Evolutionary conservation across 805 yeast genomes (phyloP).

Genomic region (Starmerella vitae): DNA sequence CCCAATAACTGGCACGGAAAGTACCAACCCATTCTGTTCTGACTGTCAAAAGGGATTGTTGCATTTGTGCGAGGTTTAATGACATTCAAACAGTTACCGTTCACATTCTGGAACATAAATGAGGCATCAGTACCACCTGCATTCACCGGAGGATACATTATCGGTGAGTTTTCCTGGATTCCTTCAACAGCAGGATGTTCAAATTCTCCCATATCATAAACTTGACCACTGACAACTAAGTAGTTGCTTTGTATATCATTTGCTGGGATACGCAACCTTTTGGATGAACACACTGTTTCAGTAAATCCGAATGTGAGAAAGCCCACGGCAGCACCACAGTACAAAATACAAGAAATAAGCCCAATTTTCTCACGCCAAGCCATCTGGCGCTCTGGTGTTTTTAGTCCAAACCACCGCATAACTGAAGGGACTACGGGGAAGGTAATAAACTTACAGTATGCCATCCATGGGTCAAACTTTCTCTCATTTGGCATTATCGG

Average conservation of each 20-base stretch:
- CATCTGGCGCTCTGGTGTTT: constrained; percentile 65
- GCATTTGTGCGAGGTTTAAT: constrained; percentile 57
- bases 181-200: constrained; percentile 76
- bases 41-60: constrained; percentile 52
- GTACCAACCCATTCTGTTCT: constrained; percentile 69
- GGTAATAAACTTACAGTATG: constrained; percentile 67
- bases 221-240: constrained; percentile 69
- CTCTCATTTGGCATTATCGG: constrained; percentile 19
- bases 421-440: constrained; percentile 85
- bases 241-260: constrained; percentile 47
- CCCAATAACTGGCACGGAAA: constrained; percentile 67
- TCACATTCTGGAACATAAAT: constrained; percentile 79
- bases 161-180: constrained; percentile 47
- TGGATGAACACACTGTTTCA: constrained; percentile 53
- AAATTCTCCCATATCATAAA: constrained; percentile 57
- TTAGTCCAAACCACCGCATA: constrained; percentile 59
- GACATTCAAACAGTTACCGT: constrained; percentile 75
- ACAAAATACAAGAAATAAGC: constrained; percentile 57
- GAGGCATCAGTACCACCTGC: constrained; percentile 51
- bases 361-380: constrained; percentile 98
- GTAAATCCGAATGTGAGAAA: constrained; percentile 85
- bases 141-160: constrained; percentile 69
- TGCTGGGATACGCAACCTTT: constrained; percentile 39
- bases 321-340: constrained; percentile 66
- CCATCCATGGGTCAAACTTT: constrained; percentile 48